These are phyloP conservation scores for Ophiostoma triangulosporum DNA, from an alignment of 2,329 filamentous ascomycete species.

Conservation along the genomic window DNA sequence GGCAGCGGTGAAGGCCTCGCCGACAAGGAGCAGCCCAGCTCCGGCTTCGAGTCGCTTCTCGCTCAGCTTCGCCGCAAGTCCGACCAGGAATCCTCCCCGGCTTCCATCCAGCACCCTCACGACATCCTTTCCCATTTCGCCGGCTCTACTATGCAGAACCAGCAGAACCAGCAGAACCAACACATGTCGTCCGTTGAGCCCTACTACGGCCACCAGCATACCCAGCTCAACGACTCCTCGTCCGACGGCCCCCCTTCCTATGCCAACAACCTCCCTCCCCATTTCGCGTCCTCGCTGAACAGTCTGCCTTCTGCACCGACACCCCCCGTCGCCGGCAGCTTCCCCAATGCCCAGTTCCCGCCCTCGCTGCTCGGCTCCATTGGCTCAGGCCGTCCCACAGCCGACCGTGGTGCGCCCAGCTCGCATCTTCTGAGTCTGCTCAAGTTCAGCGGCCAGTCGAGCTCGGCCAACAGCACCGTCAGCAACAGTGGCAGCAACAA, in stretches of 20 bases:
- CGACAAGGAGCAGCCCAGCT: conserved; percentile 18
- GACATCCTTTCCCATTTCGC: conserved; percentile 20
- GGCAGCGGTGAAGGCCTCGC: conserved; percentile 6
- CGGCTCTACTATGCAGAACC: background rate
- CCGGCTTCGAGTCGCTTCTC: conserved; percentile 27
- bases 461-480: conserved; percentile 15
- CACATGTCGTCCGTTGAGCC: conserved; percentile 14
- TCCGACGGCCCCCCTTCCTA: conserved; percentile 11
- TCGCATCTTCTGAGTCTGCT: conserved; percentile 42
- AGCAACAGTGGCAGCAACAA: conserved; percentile 1
- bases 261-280: conserved; percentile 4
- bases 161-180: conserved; percentile 1
- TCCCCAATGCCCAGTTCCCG: conserved; percentile 26
- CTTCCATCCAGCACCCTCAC: conserved; percentile 14
- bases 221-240: conserved; percentile 18
- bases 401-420: conserved; percentile 12
- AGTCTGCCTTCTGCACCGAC: conserved; percentile 29
- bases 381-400: conserved; percentile 27
- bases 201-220: conserved; percentile 16
- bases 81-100: conserved; percentile 16
- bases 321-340: conserved; percentile 27
- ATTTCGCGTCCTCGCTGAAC: conserved; percentile 16
- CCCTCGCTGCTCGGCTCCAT: conserved; percentile 34
- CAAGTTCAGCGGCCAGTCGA: conserved; percentile 39
- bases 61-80: conserved; percentile 26